These are phyloP conservation scores for Dactylellina haptotyla DNA, from an alignment of 2,329 filamentous ascomycete species.

Conservation along the genomic window DNA sequence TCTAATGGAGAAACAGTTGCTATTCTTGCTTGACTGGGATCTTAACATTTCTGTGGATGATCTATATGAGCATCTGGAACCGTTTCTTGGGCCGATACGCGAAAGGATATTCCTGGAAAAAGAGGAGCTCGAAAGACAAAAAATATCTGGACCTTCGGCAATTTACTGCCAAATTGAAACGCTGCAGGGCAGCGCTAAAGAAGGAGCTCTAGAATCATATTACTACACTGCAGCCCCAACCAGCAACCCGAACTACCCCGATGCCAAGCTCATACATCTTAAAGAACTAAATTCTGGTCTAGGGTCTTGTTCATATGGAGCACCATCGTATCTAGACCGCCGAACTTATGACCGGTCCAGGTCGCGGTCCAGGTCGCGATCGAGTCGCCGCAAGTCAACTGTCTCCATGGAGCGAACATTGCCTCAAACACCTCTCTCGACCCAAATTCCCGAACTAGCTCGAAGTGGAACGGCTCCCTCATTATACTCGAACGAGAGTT, in stretches of 20 bases:
- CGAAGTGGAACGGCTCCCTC: conserved; percentile 56
- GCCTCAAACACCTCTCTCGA: conserved; percentile 56
- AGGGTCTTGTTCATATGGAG: conserved; percentile 25
- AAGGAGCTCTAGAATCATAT: neutral
- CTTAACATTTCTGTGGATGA: conserved; percentile 85
- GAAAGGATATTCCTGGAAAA: conserved; percentile 61
- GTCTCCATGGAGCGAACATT: conserved; percentile 38
- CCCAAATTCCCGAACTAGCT: conserved; percentile 56
- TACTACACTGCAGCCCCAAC: neutral
- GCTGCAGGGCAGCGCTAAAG: neutral
- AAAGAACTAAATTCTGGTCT: conserved; percentile 5
- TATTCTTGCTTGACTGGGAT: conserved; percentile 95
- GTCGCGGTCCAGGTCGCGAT: conserved; percentile 23
- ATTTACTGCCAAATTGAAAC: neutral
- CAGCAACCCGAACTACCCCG: neutral
- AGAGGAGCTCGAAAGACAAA: conserved; percentile 64
- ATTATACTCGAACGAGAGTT: conserved; percentile 57
- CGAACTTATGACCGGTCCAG: conserved; percentile 18
- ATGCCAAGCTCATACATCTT: neutral
- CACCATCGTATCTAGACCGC: conserved; percentile 1
- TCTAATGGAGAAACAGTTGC: conserved; percentile 98
- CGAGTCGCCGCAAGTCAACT: conserved; percentile 27
- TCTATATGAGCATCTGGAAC: conserved; percentile 85
- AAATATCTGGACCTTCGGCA: conserved; percentile 57
- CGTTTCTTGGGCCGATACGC: conserved; percentile 87